phyloP scores from a whole-genome alignment of 1,284 basidiomycete genomes.

The Meira miltonrushii region DNA sequence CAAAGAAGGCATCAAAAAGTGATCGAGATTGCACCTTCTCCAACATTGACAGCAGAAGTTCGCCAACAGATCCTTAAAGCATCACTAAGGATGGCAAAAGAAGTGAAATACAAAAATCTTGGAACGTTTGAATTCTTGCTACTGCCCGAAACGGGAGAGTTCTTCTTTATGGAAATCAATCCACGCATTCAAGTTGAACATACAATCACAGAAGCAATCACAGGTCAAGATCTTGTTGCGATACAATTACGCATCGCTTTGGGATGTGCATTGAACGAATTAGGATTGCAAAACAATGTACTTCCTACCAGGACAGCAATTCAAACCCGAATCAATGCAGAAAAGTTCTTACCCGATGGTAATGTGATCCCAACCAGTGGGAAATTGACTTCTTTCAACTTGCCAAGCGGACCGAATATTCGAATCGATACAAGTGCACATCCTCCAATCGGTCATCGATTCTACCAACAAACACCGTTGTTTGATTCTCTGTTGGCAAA shows the following conservation, averaged over 20 bases:
- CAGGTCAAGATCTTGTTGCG: constrained; percentile 95
- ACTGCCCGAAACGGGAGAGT: constrained; percentile 45
- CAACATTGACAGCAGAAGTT: constrained; percentile 82
- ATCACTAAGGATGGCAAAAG: constrained; percentile 86
- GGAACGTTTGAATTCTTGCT: constrained; percentile 80
- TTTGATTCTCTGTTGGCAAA: constrained; percentile 40
- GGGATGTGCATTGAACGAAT: constrained; percentile 86
- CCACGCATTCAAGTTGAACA: constrained; percentile 54
- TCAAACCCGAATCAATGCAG: constrained; percentile 28
- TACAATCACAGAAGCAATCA: constrained; percentile 87
- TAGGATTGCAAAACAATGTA: constrained; percentile 62
- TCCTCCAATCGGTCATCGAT: constrained; percentile 15
- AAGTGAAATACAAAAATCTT: constrained; percentile 92
- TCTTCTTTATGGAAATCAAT: constrained; percentile 91
- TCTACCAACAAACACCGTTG: constrained; percentile 18
- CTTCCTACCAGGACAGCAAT: constrained; percentile 12
- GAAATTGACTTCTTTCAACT: constrained; percentile 14
- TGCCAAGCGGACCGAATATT: constrained; percentile 20
- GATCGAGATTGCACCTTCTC: constrained; percentile 95
- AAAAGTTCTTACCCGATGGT: constrained; percentile 19
- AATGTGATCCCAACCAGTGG: constrained; percentile 19
- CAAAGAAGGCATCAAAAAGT: constrained; percentile 97
- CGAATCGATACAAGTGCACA: constrained; percentile 34
- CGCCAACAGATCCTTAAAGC: constrained; percentile 80
- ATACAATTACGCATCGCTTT: constrained; percentile 98